phyloP scores from a whole-genome alignment of 306 rosid species.

The Acacia confusa region DNA sequence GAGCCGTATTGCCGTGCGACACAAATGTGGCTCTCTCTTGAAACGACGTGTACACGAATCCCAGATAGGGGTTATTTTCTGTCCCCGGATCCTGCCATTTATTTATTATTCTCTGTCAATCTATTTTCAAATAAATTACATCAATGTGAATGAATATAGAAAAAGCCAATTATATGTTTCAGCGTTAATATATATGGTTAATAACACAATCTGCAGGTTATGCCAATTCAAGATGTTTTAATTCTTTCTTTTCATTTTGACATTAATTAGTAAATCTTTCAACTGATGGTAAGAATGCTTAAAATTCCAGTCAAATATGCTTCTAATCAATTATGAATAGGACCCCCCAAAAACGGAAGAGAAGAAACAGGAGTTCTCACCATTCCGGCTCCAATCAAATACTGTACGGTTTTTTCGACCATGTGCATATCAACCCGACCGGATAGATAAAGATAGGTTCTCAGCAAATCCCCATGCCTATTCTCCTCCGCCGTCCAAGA shows the following conservation, averaged over 20 bases:
- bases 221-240: neutral
- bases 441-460: slow-evolving; percentile 53
- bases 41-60: slow-evolving; percentile 58
- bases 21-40: slow-evolving; percentile 61
- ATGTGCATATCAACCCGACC: slow-evolving; percentile 73
- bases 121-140: neutral
- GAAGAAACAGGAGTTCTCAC: slow-evolving; percentile 25
- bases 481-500: slow-evolving; percentile 83
- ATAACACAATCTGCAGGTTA: neutral
- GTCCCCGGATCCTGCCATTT: slow-evolving; percentile 53
- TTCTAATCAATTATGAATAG: neutral
- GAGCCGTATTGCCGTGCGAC: slow-evolving; percentile 58
- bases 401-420: slow-evolving; percentile 59
- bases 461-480: slow-evolving; percentile 69
- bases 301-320: neutral
- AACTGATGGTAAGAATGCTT: neutral
- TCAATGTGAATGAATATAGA: neutral
- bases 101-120: neutral
- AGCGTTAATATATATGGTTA: neutral
- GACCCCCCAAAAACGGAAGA: neutral
- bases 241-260: neutral
- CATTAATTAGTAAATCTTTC: neutral
- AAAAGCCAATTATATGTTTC: neutral
- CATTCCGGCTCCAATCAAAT: slow-evolving; percentile 66
- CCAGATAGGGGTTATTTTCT: slow-evolving; percentile 65